Evolutionary conservation across 495 filamentous ascomycete genomes (phyloP).

Genomic region (Margaritispora aquatica): DNA sequence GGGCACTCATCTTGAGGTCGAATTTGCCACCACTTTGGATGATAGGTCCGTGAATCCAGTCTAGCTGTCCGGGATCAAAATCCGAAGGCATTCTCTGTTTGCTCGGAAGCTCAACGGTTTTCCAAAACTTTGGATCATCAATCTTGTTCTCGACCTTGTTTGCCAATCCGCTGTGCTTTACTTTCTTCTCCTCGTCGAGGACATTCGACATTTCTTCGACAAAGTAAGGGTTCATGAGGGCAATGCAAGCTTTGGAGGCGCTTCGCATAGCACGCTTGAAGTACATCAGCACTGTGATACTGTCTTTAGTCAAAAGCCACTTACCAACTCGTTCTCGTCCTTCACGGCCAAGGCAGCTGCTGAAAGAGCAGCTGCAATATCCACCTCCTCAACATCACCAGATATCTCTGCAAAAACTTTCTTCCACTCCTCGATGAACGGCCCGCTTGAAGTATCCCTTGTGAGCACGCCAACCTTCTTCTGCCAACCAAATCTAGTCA

Average conservation of each 20-base stretch:
- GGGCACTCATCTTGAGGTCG: conserved; percentile 71
- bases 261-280: conserved; percentile 76
- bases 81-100: conserved; percentile 73
- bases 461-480: conserved; percentile 82
- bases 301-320: conserved; percentile 5
- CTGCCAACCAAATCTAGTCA: conserved; percentile 33
- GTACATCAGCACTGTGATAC: conserved; percentile 24
- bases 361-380: conserved; percentile 77
- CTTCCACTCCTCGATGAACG: conserved; percentile 96
- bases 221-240: conserved; percentile 88
- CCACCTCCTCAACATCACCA: conserved; percentile 83
- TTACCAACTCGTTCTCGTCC: conserved; percentile 77
- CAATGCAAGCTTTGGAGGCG: conserved; percentile 86
- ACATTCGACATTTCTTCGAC: conserved; percentile 95
- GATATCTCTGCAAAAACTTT: conserved; percentile 66
- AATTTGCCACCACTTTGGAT: conserved; percentile 95
- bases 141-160: conserved; percentile 85
- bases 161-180: conserved; percentile 78
- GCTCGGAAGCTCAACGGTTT: conserved; percentile 58
- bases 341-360: conserved; percentile 84
- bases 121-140: conserved; percentile 89
- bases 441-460: conserved; percentile 78
- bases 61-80: conserved; percentile 85
- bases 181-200: conserved; percentile 91
- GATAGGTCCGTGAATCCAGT: conserved; percentile 88